A percentile compares a stretch with the other conserved stretches of the same genome.
Evolutionary conservation across 208 protist species (phyloP).

Genomic region (Trypanosoma lewisi): DNA sequence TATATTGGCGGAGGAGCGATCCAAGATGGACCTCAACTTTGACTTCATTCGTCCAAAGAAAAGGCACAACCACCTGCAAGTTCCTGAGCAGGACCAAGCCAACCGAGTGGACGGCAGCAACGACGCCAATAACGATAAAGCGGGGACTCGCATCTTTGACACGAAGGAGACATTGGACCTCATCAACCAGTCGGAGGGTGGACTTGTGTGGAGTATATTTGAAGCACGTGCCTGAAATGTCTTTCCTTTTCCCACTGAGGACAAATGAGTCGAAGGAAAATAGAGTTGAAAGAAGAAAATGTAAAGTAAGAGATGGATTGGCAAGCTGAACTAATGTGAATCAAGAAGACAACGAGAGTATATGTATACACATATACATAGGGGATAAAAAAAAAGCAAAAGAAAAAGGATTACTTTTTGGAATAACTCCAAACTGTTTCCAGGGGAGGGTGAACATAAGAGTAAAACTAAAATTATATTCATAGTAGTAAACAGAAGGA

Average conservation of each 20-base stretch:
- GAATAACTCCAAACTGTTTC: too few relatives aligned
- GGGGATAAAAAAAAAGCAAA: neutral
- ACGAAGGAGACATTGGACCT: slow-evolving; percentile 58
- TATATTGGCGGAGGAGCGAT: slow-evolving; percentile 40
- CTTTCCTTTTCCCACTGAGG: neutral
- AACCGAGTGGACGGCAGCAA: too few relatives aligned
- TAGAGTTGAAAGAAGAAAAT: too few relatives aligned
- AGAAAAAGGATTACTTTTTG: neutral
- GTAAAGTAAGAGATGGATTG: too few relatives aligned
- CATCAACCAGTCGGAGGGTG: slow-evolving; percentile 50
- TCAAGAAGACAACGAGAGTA: too few relatives aligned
- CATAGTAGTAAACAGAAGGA: too few relatives aligned
- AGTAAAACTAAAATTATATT: too few relatives aligned
- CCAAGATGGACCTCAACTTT: slow-evolving; percentile 18
- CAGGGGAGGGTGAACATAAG: too few relatives aligned
- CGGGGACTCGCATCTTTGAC: slow-evolving; percentile 32
- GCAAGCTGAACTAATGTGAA: too few relatives aligned
- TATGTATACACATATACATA: too few relatives aligned
- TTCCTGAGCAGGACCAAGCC: neutral
- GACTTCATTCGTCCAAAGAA: slow-evolving; percentile 30
- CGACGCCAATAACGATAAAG: neutral
- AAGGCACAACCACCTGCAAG: neutral
- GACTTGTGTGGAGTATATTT: slow-evolving; percentile 78
- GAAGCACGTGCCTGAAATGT: slow-evolving; percentile 25
- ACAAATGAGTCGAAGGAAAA: neutral